Percentiles rank a stretch among this genome's conserved stretches.
These are phyloP conservation scores for Daldinia grandis DNA, from an alignment of 495 filamentous ascomycete genomes.

Conservation along the genomic window DNA sequence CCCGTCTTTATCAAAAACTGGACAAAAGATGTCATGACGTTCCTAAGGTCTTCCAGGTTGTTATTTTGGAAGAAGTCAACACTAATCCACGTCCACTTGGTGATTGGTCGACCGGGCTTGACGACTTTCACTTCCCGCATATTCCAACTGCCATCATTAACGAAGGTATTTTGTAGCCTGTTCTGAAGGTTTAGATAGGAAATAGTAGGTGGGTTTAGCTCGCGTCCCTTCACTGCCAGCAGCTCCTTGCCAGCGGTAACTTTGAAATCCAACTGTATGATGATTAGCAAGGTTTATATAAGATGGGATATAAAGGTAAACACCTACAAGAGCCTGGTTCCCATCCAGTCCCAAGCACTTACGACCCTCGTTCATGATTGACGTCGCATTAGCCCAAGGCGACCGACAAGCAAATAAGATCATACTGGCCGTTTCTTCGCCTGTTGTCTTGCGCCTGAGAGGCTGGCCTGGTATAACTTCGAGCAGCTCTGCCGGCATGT, in stretches of 20 bases:
- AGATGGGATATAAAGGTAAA: neutral
- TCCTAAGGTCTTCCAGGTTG: neutral
- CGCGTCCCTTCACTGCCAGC: slow-evolving; percentile 70
- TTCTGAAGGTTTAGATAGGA: slow-evolving; percentile 53
- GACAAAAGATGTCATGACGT: slow-evolving; percentile 48
- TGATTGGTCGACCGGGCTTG: slow-evolving; percentile 43
- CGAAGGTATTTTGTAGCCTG: slow-evolving; percentile 4
- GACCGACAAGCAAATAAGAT: slow-evolving; percentile 72
- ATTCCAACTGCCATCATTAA: slow-evolving; percentile 51
- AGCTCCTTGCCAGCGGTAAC: slow-evolving; percentile 62
- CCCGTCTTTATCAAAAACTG: slow-evolving; percentile 49
- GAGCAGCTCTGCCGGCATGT: slow-evolving; percentile 73
- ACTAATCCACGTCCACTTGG: slow-evolving; percentile 48
- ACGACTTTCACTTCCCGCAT: slow-evolving; percentile 48
- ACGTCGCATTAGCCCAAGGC: slow-evolving; percentile 70
- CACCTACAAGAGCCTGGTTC: slow-evolving; percentile 46
- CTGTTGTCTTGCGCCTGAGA: slow-evolving; percentile 61
- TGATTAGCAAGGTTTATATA: slow-evolving; percentile 17
- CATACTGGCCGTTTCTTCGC: slow-evolving; percentile 69
- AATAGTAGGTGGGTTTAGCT: slow-evolving; percentile 65
- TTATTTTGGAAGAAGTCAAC: slow-evolving; percentile 8
- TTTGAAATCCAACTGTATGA: slow-evolving; percentile 57
- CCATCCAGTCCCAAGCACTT: slow-evolving; percentile 49
- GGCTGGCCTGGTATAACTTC: slow-evolving; percentile 72
- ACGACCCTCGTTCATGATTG: slow-evolving; percentile 66